Conservation (phyloP, 805 yeast genomes). For the Starmerella bombi region DNA sequence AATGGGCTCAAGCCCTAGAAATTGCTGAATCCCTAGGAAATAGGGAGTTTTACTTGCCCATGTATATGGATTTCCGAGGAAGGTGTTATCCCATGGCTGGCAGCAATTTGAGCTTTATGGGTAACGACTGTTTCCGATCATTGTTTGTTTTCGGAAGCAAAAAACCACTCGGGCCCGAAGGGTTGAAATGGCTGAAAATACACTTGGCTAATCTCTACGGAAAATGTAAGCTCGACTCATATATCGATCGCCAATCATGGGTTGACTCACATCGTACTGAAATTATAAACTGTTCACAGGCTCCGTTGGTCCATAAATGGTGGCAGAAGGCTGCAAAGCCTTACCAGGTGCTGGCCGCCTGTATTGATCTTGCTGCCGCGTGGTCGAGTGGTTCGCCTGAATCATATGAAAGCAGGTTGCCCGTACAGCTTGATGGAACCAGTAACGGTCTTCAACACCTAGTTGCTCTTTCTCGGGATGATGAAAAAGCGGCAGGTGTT, state of each 20-base stretch:
- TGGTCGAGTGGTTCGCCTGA: slow-evolving; percentile 32
- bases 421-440: slow-evolving; percentile 46
- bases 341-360: slow-evolving; percentile 42
- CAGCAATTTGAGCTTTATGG: slow-evolving; percentile 44
- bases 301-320: slow-evolving; percentile 35
- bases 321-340: slow-evolving; percentile 42
- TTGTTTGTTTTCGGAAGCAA: slow-evolving; percentile 41
- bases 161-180: slow-evolving; percentile 33
- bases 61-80: slow-evolving; percentile 51
- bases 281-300: slow-evolving; percentile 32
- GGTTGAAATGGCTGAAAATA: slow-evolving; percentile 39
- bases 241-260: slow-evolving; percentile 33
- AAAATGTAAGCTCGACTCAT: slow-evolving; percentile 35
- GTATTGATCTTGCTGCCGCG: slow-evolving; percentile 37
- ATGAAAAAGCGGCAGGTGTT: slow-evolving; percentile 41
- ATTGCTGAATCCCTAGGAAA: slow-evolving; percentile 81
- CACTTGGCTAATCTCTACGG: slow-evolving; percentile 44
- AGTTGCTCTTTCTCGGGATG: slow-evolving; percentile 45
- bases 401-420: slow-evolving; percentile 32
- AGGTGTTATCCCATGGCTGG: slow-evolving; percentile 46
- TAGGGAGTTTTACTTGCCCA: slow-evolving; percentile 46
- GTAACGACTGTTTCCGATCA: slow-evolving; percentile 39
- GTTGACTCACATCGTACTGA: slow-evolving; percentile 31
- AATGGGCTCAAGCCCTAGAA: slow-evolving; percentile 65
- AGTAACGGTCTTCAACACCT: slow-evolving; percentile 48